These are phyloP conservation scores for Clonostachys byssicola DNA, from an alignment of 2,329 filamentous ascomycete species.

Conservation along the genomic window DNA sequence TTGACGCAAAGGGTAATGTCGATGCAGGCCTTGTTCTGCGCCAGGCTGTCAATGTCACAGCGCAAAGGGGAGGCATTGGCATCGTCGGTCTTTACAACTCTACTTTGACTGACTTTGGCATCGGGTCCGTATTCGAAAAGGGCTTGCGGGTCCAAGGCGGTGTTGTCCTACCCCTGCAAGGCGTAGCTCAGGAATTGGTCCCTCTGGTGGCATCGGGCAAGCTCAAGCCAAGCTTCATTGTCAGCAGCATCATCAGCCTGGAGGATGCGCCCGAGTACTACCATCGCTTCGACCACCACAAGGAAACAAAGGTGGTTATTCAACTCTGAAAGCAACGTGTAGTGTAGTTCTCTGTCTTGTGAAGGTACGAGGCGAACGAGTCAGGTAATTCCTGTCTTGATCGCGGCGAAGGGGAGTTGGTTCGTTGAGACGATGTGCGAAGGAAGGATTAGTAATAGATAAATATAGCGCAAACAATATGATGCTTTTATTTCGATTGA, in stretches of 20 bases:
- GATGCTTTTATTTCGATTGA: no score
- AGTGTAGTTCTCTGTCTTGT: background rate
- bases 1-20: background rate
- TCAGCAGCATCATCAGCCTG: constrained; percentile 15
- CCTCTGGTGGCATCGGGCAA: constrained; percentile 14
- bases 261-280: constrained; percentile 19
- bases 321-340: background rate
- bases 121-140: background rate
- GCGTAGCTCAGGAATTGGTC: constrained; percentile 8
- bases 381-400: no score
- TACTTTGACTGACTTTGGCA: background rate
- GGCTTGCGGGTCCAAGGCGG: background rate
- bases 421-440: no score
- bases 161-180: background rate
- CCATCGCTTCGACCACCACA: constrained; percentile 12
- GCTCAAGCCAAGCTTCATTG: constrained; percentile 18
- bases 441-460: no score
- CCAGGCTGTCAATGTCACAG: background rate
- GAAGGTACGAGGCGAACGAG: no score
- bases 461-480: no score
- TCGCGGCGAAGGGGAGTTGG: no score
- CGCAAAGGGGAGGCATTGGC: background rate
- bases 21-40: background rate
- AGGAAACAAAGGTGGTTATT: constrained; percentile 11
- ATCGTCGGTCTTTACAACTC: background rate